Conservation (phyloP, 164 flowering plant genomes). For the Vitis vinifera region ASM3070453v1 NC_081810.1:20642501-20643000, state of each 20-base stretch:
- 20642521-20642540: constrained; percentile 69
- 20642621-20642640: constrained; percentile 83
- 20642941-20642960: background rate
- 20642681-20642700: constrained; percentile 62
- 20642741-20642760: background rate
- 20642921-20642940: too few species aligned
- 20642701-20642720: background rate
- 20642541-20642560: constrained; percentile 88
- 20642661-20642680: constrained; percentile 94
- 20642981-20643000: too few species aligned
- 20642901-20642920: too few species aligned
- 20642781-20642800: background rate
- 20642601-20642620: constrained; percentile 67
- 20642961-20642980: too few species aligned
- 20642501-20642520: constrained; percentile 68
- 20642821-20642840: too few species aligned
- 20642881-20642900: background rate
- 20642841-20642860: too few species aligned
- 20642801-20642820: too few species aligned
- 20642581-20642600: constrained; percentile 81
- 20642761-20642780: background rate
- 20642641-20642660: constrained; percentile 96
- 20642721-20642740: background rate
- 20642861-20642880: too few species aligned
- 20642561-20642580: constrained; percentile 84